Conservation (phyloP, 2,329 filamentous ascomycete species). For the Domatiomyces globalis region DNA sequence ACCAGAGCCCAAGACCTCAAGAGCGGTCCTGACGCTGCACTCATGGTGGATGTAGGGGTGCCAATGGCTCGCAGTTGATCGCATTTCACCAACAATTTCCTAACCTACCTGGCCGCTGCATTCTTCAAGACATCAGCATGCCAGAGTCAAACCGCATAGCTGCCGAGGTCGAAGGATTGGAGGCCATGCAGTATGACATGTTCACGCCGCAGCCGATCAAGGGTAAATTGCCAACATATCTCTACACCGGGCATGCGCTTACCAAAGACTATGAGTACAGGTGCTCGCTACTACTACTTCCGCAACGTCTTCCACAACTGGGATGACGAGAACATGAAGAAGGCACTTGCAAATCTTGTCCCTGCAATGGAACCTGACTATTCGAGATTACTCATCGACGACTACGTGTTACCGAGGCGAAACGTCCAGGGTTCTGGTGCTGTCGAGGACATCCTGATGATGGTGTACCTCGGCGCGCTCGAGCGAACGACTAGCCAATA, state of each 20-base stretch:
- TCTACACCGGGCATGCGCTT: too few species aligned
- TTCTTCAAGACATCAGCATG: conserved; percentile 26
- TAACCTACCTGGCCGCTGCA: conserved; percentile 5
- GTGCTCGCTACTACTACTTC: conserved; percentile 16
- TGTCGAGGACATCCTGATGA: neutral
- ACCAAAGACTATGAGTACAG: neutral
- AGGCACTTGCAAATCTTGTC: conserved; percentile 8
- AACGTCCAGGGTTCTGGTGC: neutral
- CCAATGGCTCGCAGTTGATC: conserved; percentile 16
- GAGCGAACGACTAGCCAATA: conserved; percentile 18
- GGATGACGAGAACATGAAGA: conserved; percentile 10
- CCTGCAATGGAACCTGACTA: neutral
- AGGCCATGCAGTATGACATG: conserved; percentile 21
- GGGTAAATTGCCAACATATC: conserved; percentile 6
- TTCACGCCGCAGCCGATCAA: conserved; percentile 22
- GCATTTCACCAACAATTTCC: conserved; percentile 11
- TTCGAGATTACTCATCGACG: neutral
- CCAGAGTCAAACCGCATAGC: conserved; percentile 16
- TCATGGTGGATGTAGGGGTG: conserved; percentile 21
- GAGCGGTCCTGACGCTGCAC: conserved; percentile 12
- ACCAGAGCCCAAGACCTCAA: neutral
- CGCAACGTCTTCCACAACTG: conserved; percentile 18
- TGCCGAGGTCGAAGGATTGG: conserved; percentile 9
- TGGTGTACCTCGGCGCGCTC: neutral
- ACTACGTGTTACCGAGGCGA: neutral